A percentile compares a stretch with the other conserved stretches of the same genome.
phyloP scores from a whole-genome alignment of 805 yeast genomes.

The Saccharomycodes ludwigii region DNA sequence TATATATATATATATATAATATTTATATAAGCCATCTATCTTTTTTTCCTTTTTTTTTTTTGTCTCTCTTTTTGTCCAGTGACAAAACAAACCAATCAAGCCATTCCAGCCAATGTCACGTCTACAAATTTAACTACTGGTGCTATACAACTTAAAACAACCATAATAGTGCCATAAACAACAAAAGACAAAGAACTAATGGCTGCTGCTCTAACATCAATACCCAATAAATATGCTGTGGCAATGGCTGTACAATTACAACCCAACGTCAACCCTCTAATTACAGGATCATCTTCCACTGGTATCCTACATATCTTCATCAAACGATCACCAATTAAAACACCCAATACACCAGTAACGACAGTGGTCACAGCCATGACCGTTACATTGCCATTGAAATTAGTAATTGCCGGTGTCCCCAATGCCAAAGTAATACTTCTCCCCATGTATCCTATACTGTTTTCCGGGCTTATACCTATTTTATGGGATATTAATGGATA shows the following conservation, averaged over 20 bases:
- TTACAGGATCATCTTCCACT: slow-evolving; percentile 54
- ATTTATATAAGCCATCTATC: no score
- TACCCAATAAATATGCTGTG: slow-evolving; percentile 57
- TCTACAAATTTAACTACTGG: slow-evolving; percentile 38
- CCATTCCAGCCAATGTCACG: no score
- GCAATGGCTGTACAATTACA: slow-evolving; percentile 76
- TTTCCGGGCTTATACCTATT: slow-evolving; percentile 46
- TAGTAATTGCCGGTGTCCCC: slow-evolving; percentile 61
- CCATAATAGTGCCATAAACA: slow-evolving; percentile 62
- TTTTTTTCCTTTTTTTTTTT: no score
- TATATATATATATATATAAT: no score
- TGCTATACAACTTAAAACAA: slow-evolving; percentile 49
- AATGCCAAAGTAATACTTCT: slow-evolving; percentile 69
- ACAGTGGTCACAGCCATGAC: slow-evolving; percentile 73
- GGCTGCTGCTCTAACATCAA: slow-evolving; percentile 73
- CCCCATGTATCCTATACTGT: slow-evolving; percentile 67
- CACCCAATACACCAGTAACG: slow-evolving; percentile 66
- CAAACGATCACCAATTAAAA: slow-evolving; percentile 43
- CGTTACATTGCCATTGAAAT: slow-evolving; percentile 56
- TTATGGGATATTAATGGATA: slow-evolving; percentile 61
- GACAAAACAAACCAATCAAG: no score
- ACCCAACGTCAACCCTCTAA: slow-evolving; percentile 67
- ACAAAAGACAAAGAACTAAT: slow-evolving; percentile 63
- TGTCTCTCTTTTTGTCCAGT: no score
- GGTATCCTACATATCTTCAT: slow-evolving; percentile 36